Conservation (phyloP, 192 early-diverging fungal species). For the Umbelopsis sp. region DNA sequence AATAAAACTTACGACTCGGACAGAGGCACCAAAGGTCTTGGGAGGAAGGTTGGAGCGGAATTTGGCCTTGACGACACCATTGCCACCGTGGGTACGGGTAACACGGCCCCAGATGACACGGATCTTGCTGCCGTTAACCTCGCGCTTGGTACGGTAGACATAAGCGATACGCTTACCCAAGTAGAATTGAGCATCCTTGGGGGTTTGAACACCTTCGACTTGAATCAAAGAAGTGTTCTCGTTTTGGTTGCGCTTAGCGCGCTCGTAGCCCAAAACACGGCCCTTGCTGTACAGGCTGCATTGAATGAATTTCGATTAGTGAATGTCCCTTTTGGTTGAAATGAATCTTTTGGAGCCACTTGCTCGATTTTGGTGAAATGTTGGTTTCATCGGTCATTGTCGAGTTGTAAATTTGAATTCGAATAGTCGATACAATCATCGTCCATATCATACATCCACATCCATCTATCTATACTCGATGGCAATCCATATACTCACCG, state of each 20-base stretch:
- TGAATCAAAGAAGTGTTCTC: constrained; percentile 90
- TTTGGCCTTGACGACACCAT: constrained; percentile 86
- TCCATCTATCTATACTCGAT: constrained; percentile 7
- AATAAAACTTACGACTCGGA: constrained; percentile 81
- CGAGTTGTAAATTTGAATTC: background rate
- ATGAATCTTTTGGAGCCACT: no score
- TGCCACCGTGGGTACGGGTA: constrained; percentile 86
- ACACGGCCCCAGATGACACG: constrained; percentile 98
- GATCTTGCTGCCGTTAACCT: constrained; percentile 87
- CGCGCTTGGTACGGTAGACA: constrained; percentile 92
- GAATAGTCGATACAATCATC: background rate
- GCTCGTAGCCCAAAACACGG: constrained; percentile 93
- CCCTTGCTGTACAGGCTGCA: constrained; percentile 97
- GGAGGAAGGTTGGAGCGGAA: constrained; percentile 98
- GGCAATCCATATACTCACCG: constrained; percentile 10
- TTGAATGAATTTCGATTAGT: background rate
- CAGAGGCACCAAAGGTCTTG: constrained; percentile 86
- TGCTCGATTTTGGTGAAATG: background rate
- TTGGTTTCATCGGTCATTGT: background rate
- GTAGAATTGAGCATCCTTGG: constrained; percentile 94
- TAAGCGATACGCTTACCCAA: constrained; percentile 98
- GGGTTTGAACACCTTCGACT: constrained; percentile 90
- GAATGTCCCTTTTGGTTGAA: background rate
- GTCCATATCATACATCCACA: background rate
- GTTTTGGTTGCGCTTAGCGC: constrained; percentile 89